These are phyloP conservation scores for Aspergillaceae sp. DNA, from an alignment of 2,329 filamentous ascomycete species.

Conservation along the genomic window DNA sequence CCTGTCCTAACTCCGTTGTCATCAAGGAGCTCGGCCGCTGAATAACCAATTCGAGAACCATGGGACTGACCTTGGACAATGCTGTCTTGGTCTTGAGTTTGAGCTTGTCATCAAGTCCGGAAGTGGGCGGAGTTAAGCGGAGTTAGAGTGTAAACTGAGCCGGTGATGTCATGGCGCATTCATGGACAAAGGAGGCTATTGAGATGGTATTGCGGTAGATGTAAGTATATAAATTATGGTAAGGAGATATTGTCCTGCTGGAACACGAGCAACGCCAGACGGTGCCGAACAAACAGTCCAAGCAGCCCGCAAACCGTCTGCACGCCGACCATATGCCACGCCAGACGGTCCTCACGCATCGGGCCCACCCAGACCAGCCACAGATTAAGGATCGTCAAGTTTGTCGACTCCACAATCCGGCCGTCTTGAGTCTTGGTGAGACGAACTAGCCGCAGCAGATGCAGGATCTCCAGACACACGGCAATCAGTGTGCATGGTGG, in stretches of 20 bases:
- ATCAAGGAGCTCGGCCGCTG: no score
- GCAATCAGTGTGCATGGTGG: constrained; percentile 61
- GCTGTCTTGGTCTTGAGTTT: no score
- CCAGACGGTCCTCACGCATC: constrained; percentile 75
- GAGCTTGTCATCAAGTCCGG: no score
- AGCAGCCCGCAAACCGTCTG: constrained; percentile 69
- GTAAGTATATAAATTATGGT: no score
- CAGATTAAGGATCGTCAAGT: constrained; percentile 88
- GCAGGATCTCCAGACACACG: constrained; percentile 58
- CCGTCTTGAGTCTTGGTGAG: constrained; percentile 61
- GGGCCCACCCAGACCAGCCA: constrained; percentile 96
- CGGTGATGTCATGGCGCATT: no score
- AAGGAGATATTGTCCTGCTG: constrained; percentile 63
- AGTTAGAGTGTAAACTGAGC: no score
- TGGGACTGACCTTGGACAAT: no score
- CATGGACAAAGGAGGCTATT: no score
- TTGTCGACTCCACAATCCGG: constrained; percentile 68
- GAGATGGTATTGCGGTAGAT: no score
- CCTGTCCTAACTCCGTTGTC: background rate
- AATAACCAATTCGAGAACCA: no score
- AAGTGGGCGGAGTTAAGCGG: no score
- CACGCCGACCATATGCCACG: constrained; percentile 68
- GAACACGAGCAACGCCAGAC: constrained; percentile 79
- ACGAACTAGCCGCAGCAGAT: constrained; percentile 58
- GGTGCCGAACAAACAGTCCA: constrained; percentile 77